phyloP scores from a whole-genome alignment of 495 filamentous ascomycete species.

The Cercophora scortea region DNA sequence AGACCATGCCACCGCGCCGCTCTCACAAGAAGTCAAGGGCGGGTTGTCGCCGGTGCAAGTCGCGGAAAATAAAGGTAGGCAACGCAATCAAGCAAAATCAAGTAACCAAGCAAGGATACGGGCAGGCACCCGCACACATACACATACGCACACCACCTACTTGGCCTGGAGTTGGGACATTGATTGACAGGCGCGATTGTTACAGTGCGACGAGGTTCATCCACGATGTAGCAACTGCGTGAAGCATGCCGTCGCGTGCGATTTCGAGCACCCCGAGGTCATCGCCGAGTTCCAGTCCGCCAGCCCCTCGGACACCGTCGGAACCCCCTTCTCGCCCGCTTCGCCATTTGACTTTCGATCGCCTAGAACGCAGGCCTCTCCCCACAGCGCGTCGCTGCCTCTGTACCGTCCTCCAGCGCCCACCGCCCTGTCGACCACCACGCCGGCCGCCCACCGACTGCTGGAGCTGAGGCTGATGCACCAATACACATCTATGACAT shows the following conservation, averaged over 20 bases:
- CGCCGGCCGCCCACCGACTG: constrained; percentile 32
- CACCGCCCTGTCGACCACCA: constrained; percentile 24
- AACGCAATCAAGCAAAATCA: no score
- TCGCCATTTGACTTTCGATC: constrained; percentile 22
- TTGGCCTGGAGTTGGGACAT: background rate
- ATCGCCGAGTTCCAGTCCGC: constrained; percentile 24
- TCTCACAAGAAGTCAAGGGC: constrained; percentile 57
- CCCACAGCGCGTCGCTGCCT: constrained; percentile 4
- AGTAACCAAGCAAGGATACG: no score
- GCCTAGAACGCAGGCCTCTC: constrained; percentile 13
- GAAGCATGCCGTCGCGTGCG: constrained; percentile 56
- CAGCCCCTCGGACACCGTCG: constrained; percentile 5
- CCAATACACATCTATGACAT: constrained; percentile 46
- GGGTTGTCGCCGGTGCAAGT: constrained; percentile 54
- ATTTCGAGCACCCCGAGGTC: constrained; percentile 46
- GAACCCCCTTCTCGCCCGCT: constrained; percentile 21
- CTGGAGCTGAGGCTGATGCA: constrained; percentile 49
- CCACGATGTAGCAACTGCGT: constrained; percentile 54
- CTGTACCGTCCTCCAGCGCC: constrained; percentile 31
- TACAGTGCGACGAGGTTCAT: constrained; percentile 57
- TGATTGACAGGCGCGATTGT: background rate
- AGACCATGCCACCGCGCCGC: constrained; percentile 46
- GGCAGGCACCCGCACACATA: no score
- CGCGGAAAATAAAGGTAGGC: constrained; percentile 54
- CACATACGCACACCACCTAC: no score